A percentile compares a stretch with the other conserved stretches of the same genome.
These are phyloP conservation scores for Penicillium turbatum DNA, from an alignment of 495 filamentous ascomycete genomes.

Conservation along the genomic window DNA sequence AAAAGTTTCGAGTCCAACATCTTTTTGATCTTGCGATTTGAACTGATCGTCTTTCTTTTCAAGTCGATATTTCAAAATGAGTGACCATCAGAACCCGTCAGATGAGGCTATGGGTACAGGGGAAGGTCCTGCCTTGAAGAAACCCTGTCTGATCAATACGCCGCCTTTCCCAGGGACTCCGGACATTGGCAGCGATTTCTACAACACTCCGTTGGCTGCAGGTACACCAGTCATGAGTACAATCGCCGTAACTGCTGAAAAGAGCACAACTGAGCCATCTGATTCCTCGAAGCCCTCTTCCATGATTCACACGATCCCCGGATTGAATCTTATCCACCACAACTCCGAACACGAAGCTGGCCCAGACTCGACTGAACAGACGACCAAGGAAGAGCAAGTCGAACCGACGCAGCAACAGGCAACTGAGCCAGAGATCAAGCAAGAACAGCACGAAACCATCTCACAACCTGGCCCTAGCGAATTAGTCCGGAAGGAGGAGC, in stretches of 20 bases:
- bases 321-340: slow-evolving; percentile 37
- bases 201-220: slow-evolving; percentile 34
- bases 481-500: slow-evolving; percentile 5
- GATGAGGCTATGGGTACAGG: slow-evolving; percentile 9
- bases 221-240: slow-evolving; percentile 22
- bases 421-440: background rate
- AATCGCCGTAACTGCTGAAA: background rate
- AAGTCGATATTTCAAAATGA: slow-evolving; percentile 34
- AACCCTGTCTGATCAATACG: slow-evolving; percentile 29
- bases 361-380: slow-evolving; percentile 9
- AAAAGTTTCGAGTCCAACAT: slow-evolving; percentile 28
- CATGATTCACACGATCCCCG: slow-evolving; percentile 42
- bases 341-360: slow-evolving; percentile 15
- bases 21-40: slow-evolving; percentile 27
- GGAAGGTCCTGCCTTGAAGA: slow-evolving; percentile 24
- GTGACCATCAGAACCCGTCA: slow-evolving; percentile 30
- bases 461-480: background rate
- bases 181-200: slow-evolving; percentile 43
- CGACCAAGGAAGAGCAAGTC: slow-evolving; percentile 5
- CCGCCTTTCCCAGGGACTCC: slow-evolving; percentile 34
- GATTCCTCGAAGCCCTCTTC: slow-evolving; percentile 16
- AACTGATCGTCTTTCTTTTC: slow-evolving; percentile 1
- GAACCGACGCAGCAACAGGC: background rate
- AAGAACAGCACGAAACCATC: background rate
- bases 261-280: slow-evolving; percentile 5